These are phyloP conservation scores for Prunus armeniaca DNA, from an alignment of 306 rosid species.

Conservation along the genomic window DNA sequence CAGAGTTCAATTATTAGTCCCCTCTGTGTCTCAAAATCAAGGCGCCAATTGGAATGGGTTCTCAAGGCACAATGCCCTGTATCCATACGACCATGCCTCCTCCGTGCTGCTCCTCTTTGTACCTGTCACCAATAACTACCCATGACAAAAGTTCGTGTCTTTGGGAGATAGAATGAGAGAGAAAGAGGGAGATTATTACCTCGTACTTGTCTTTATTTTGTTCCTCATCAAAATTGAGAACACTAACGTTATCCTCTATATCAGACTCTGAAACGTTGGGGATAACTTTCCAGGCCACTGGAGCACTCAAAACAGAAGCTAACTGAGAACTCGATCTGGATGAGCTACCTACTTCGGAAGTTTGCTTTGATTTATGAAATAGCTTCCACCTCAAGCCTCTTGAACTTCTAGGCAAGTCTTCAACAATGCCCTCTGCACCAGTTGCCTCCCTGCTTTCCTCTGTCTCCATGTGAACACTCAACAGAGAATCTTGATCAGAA, in stretches of 20 bases:
- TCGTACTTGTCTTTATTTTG: slow-evolving; percentile 16
- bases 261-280: slow-evolving; percentile 26
- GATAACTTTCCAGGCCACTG: slow-evolving; percentile 16
- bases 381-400: slow-evolving; percentile 16
- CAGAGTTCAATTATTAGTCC: slow-evolving; percentile 70
- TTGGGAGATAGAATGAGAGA: background rate
- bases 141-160: background rate
- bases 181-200: background rate
- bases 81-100: slow-evolving; percentile 18
- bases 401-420: slow-evolving; percentile 12
- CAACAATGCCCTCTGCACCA: background rate
- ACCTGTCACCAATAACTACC: slow-evolving; percentile 32
- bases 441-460: background rate
- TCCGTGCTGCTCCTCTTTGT: slow-evolving; percentile 20
- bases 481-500: slow-evolving; percentile 17
- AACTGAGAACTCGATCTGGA: background rate
- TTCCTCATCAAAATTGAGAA: slow-evolving; percentile 44
- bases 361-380: slow-evolving; percentile 10
- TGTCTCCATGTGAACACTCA: slow-evolving; percentile 6
- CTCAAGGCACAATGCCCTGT: slow-evolving; percentile 12
- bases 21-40: slow-evolving; percentile 56
- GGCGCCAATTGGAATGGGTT: slow-evolving; percentile 22
- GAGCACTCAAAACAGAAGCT: slow-evolving; percentile 26
- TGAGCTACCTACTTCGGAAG: background rate
- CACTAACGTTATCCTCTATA: slow-evolving; percentile 60